Percentiles rank a stretch among this genome's conserved stretches.
phyloP scores from a whole-genome alignment of 129 eudicot species.

The Chrysanthemum makinoi region DNA sequence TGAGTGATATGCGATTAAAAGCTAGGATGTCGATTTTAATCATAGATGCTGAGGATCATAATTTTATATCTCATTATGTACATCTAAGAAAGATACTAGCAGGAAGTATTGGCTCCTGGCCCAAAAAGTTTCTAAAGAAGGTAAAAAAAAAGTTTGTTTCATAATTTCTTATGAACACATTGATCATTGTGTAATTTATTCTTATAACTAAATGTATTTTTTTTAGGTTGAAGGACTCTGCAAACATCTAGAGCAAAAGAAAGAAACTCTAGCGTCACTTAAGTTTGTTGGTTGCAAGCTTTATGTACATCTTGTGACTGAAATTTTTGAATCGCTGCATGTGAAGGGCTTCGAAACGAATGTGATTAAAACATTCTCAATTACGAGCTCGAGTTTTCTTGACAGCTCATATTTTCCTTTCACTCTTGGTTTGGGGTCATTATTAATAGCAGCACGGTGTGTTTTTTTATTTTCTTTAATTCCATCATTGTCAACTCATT shows the following conservation, averaged over 20 bases:
- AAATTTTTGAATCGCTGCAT: conserved; percentile 52
- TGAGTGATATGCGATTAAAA: too few species aligned
- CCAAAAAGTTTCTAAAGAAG: too few species aligned
- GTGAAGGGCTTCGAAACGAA: conserved; percentile 39
- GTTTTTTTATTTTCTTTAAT: neutral
- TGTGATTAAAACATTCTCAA: conserved; percentile 55
- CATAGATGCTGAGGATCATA: too few species aligned
- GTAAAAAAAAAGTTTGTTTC: too few species aligned
- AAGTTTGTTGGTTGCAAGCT: conserved; percentile 69
- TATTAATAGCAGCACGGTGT: conserved; percentile 62
- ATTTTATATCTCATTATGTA: too few species aligned
- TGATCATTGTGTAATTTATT: too few species aligned
- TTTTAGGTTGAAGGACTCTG: conserved; percentile 79
- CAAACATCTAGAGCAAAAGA: conserved; percentile 59
- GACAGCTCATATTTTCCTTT: conserved; percentile 40
- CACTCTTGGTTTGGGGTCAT: conserved; percentile 52
- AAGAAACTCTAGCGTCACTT: conserved; percentile 47
- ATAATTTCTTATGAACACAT: too few species aligned
- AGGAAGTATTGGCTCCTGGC: too few species aligned
- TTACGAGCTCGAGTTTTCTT: conserved; percentile 65
- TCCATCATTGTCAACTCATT: neutral
- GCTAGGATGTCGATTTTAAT: too few species aligned
- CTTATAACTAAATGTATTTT: neutral
- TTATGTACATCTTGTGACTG: conserved; percentile 48
- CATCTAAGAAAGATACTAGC: too few species aligned